These are phyloP conservation scores for Suillus variegatus DNA, from an alignment of 768 basidiomycete genomes.

Conservation along the genomic window DNA sequence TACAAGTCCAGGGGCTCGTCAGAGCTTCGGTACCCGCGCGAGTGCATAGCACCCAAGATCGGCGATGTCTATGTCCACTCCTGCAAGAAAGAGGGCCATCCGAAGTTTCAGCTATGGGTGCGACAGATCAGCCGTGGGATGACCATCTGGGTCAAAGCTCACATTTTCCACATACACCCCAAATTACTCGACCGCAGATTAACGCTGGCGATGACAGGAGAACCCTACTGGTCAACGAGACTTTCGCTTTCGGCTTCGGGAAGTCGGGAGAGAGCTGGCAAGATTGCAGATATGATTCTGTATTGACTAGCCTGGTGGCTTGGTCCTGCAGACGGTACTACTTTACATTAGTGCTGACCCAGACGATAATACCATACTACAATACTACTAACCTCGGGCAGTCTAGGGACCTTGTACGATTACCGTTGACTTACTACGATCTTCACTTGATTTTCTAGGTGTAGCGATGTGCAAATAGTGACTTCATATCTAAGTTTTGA, in stretches of 20 bases:
- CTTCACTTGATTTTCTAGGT: neutral
- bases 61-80: conserved; percentile 7
- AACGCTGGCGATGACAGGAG: neutral
- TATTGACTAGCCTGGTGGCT: neutral
- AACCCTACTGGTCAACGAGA: conserved; percentile 3
- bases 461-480: neutral
- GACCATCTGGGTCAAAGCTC: conserved; percentile 8
- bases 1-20: conserved; percentile 3
- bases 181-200: conserved; percentile 1
- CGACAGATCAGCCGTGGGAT: conserved; percentile 7
- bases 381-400: neutral
- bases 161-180: conserved; percentile 5
- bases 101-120: conserved; percentile 6
- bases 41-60: conserved; percentile 1
- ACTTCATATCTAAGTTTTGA: neutral
- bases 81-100: neutral
- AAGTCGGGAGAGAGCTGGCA: neutral
- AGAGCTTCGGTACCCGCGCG: conserved; percentile 3
- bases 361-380: neutral
- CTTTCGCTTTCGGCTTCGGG: neutral
- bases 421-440: neutral
- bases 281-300: neutral
- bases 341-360: neutral
- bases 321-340: neutral
- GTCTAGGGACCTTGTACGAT: neutral